Evolutionary conservation across 805 yeast genomes (phyloP), one percentile per base, ranked within the genome.

Genomic region (Wickerhamiella cacticola): DNA sequence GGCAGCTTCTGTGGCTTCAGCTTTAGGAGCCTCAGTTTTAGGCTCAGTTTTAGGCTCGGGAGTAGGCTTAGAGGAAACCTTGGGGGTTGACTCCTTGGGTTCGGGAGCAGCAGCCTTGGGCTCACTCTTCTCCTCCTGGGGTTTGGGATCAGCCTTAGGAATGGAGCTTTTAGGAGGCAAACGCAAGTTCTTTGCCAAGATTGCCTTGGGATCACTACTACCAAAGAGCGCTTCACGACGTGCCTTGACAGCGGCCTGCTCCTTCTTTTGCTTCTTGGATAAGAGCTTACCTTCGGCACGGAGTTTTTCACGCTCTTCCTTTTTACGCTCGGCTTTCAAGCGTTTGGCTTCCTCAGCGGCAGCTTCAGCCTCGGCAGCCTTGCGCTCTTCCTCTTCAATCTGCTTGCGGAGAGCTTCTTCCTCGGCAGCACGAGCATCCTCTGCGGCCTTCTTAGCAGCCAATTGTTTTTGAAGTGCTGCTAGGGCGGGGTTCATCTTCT

Each of bases 221-320:
- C 47, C 47, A 34, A 44, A 44, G 18, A 44, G 35, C 9, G 47
- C 47, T 31, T 44, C 39, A 69, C 97, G 86, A 63, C 83, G 82
- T 62, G 89, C 96, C 59, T 80, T 76, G 35, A 79, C 66, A 7
- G 33, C 35, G 47, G 79, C 84, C 69, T 84, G 83, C 63, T 87
- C 95, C 66, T 87, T 95, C 68, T 83, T 86, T 72, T 92, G 98
- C 63, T 88, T 89, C 71, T 85, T 92, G 51, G 96, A 83, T 62
- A 92, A 69, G 48, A 80, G 78, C 63, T 92, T 92, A 61, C 99
- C 99, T 68, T 89, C 96, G 29, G 96, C 92, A 68, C 84, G 85
- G 64, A 92, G 77, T 68, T 85, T 89, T 59, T 92, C 98, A 56
- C 76, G 81, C 72, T 82, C 87, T 51, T 75, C 74, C 67, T 75